Evolutionary conservation across 1,139 yeast species (phyloP), one percentile per base, ranked within the genome.

Genomic region (Yamadazyma trypodendri): DNA sequence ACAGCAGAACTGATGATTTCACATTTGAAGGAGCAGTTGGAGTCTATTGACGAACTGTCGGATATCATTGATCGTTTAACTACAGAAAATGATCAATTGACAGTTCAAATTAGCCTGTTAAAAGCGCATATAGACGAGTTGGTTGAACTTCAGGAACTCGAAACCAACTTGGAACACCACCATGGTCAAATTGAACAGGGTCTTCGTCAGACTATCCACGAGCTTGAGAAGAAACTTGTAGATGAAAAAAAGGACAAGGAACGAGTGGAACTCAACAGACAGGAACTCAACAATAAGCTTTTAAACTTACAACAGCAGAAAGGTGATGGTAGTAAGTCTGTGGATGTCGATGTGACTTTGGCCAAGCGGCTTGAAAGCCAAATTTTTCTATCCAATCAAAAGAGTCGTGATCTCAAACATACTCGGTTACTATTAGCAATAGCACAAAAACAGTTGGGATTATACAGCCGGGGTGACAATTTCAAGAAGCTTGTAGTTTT

Each of bases 151-250:
- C 79, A 75, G 42, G 78, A 72, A 31, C 58, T 85, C 13, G 83
- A 80, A 41, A 75, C 68, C 38, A 82, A 81, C 44, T 61, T 86
- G n/a, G 92, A 84, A 42, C 73, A 68, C 11, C 67, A 66, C 34
- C 85, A 79, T 43, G 42, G 57, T 1, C 72, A 68, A n/a, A 67
- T 79, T 1, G 88, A 82, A 46, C 50, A 52, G n/a, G 83, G 80
- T 35, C 62, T 82, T 17, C 58, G 64, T 20, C 49, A 54, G 4
- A 78, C 79, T 21, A 60, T 82, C n/a, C 56, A 57, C 5, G 46
- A 50, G 1, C 54, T 75, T 3, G 27, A 33, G 18, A 20, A 28
- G 10, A 17, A 10, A 15, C 18, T 28, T 8, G 21, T 17, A 9
- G 30, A 28, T 17, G 21, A 15, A 11, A n/a, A 15, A 12, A 20